Evolutionary conservation across 257 asterid genomes (phyloP).

Genomic region (Avicennia marina): DNA sequence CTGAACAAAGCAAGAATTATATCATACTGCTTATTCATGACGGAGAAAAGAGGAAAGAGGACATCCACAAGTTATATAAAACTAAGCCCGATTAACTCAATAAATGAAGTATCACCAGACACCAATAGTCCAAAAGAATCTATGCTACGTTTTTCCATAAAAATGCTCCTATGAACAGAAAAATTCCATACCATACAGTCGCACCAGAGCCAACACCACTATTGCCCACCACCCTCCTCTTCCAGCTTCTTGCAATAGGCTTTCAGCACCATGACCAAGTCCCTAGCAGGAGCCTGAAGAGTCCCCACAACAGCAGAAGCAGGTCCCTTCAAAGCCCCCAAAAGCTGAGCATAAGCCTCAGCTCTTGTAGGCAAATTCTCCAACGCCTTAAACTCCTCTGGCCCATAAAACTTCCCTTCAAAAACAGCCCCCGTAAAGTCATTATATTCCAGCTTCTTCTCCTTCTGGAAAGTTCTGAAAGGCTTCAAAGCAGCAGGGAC

Average conservation of each 20-base stretch:
- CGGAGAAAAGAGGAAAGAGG: too few species aligned
- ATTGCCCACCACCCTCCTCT: constrained; percentile 44
- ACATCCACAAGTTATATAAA: too few species aligned
- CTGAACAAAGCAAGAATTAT: too few species aligned
- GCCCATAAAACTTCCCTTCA: constrained; percentile 85
- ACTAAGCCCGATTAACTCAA: too few species aligned
- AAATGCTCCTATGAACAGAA: too few species aligned
- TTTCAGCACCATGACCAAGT: constrained; percentile 60
- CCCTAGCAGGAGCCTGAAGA: constrained; percentile 88
- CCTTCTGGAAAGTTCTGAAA: constrained; percentile 75
- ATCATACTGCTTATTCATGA: too few species aligned
- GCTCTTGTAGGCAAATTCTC: constrained; percentile 78
- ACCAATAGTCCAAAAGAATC: too few species aligned
- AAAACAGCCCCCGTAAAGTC: constrained; percentile 94
- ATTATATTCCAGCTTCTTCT: constrained; percentile 70
- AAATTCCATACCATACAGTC: too few species aligned
- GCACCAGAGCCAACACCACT: too few species aligned
- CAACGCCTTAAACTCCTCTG: constrained; percentile 66
- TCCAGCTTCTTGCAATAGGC: constrained; percentile 84
- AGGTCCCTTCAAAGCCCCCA: constrained; percentile 84
- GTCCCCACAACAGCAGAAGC: constrained; percentile 91
- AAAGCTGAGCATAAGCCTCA: constrained; percentile 61
- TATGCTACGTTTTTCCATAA: too few species aligned
- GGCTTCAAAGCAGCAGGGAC: constrained; percentile 91
- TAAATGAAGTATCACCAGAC: too few species aligned